A percentile compares a stretch with the other conserved stretches of the same genome.
Conservation (phyloP, 345 rosid genomes). For the Viola odorata region DNA sequence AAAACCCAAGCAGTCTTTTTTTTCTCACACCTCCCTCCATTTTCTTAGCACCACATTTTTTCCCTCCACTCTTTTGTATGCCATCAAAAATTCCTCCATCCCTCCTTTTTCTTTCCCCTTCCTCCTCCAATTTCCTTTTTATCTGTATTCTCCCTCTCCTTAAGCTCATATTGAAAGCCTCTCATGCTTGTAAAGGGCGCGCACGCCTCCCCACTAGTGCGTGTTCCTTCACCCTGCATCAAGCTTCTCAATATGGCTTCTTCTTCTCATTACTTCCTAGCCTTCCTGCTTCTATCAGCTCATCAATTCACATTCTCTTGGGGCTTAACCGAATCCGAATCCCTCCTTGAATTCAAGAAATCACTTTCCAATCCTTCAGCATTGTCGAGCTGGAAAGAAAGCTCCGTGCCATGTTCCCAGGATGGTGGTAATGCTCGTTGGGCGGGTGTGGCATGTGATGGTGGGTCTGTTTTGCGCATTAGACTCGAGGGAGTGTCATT, state of each 20-base stretch:
- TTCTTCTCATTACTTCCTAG: not conserved
- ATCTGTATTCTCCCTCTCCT: too few relatives aligned
- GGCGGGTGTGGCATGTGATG: constrained; percentile 54
- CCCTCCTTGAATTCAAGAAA: constrained; percentile 54
- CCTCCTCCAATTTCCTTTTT: not conserved
- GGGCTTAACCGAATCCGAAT: constrained; percentile 35
- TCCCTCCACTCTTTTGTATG: constrained; percentile 9
- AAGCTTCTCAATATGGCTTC: constrained; percentile 4
- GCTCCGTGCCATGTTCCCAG: constrained; percentile 29
- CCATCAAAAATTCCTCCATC: constrained; percentile 23
- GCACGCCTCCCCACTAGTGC: constrained; percentile 52
- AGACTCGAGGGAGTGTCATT: constrained; percentile 57
- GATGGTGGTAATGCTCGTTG: constrained; percentile 31
- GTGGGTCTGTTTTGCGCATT: constrained; percentile 51
- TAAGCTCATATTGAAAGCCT: constrained; percentile 21
- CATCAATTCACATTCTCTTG: constrained; percentile 13
- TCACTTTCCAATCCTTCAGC: constrained; percentile 32
- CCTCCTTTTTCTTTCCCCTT: constrained; percentile 4
- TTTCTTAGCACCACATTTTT: constrained; percentile 25
- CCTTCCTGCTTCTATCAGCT: not conserved
- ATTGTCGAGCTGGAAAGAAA: constrained; percentile 42
- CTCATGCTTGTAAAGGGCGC: constrained; percentile 48
- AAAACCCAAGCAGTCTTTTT: too few relatives aligned
- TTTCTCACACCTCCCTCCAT: constrained; percentile 11
- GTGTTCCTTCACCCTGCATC: constrained; percentile 27